These are phyloP conservation scores for Simplicillium sp. DNA, from an alignment of 2,329 filamentous ascomycete genomes.

Conservation along the genomic window DNA sequence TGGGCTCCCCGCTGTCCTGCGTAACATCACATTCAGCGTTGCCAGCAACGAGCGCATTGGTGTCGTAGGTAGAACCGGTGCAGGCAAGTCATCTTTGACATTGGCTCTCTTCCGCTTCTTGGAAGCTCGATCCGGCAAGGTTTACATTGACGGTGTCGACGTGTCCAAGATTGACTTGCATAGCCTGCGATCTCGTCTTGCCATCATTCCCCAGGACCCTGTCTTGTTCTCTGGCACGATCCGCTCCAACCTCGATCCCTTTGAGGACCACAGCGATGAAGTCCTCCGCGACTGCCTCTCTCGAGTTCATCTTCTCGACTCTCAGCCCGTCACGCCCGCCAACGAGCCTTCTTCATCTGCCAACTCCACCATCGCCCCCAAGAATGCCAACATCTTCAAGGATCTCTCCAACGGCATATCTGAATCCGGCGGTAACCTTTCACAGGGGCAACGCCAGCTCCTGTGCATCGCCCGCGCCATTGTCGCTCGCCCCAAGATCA, in stretches of 20 bases:
- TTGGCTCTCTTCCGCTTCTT: constrained; percentile 71
- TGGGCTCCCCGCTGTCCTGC: constrained; percentile 62
- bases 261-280: constrained; percentile 57
- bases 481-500: constrained; percentile 61
- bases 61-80: constrained; percentile 70
- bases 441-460: constrained; percentile 67
- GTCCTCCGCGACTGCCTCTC: constrained; percentile 61
- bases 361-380: constrained; percentile 20
- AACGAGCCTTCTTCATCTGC: constrained; percentile 27
- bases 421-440: constrained; percentile 65
- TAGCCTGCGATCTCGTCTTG: constrained; percentile 61
- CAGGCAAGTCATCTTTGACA: constrained; percentile 68
- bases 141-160: constrained; percentile 65
- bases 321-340: constrained; percentile 25
- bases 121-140: constrained; percentile 54
- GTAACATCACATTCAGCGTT: constrained; percentile 57
- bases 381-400: constrained; percentile 57
- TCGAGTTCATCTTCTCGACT: constrained; percentile 57
- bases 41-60: constrained; percentile 60
- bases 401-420: constrained; percentile 54
- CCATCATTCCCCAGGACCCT: constrained; percentile 74
- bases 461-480: constrained; percentile 67
- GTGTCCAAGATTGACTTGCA: constrained; percentile 63
- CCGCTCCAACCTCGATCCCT: constrained; percentile 68
- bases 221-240: constrained; percentile 75